A percentile compares a stretch with the other conserved stretches of the same genome.
These are phyloP conservation scores for Pelargonium exstipulatum DNA, from an alignment of 441 rosid genomes.

Conservation along the genomic window DNA sequence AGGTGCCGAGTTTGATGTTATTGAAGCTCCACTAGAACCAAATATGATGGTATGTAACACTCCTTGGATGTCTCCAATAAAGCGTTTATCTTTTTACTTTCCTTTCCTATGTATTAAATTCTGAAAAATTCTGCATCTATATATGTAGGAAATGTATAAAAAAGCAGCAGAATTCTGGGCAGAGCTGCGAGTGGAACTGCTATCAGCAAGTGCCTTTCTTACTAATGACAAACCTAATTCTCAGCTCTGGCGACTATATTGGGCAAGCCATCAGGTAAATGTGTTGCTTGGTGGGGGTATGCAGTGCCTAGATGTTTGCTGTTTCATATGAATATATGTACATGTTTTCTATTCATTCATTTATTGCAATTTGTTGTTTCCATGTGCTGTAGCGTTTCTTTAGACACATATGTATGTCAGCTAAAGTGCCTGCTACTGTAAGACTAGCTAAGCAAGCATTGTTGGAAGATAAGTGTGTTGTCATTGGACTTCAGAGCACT, in stretches of 20 bases:
- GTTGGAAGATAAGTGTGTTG: constrained; percentile 74
- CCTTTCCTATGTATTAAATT: not conserved
- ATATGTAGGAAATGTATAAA: constrained; percentile 74
- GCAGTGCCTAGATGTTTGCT: not conserved
- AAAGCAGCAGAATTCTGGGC: constrained; percentile 99
- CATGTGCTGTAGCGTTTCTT: constrained; percentile 76
- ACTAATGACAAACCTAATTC: constrained; percentile 68
- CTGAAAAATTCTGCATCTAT: not conserved
- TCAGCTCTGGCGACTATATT: constrained; percentile 95
- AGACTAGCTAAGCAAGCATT: constrained; percentile 84
- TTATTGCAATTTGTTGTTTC: constrained; percentile 17
- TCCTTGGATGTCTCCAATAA: not conserved
- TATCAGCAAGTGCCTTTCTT: constrained; percentile 85
- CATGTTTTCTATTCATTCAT: constrained; percentile 11
- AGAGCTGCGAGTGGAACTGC: constrained; percentile 91
- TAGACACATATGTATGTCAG: constrained; percentile 98
- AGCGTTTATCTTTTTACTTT: not conserved
- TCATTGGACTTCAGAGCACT: constrained; percentile 97
- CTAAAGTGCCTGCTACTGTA: constrained; percentile 93
- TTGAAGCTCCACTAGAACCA: constrained; percentile 88
- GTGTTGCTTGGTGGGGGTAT: constrained; percentile 22
- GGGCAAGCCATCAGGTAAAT: constrained; percentile 98
- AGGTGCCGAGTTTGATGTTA: constrained; percentile 88
- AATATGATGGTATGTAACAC: constrained; percentile 70
- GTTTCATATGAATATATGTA: constrained; percentile 7